These are phyloP conservation scores for Hyphopichia wangnamkhiaoensis DNA, from an alignment of 1,139 yeast species.

Conservation along the genomic window DNA sequence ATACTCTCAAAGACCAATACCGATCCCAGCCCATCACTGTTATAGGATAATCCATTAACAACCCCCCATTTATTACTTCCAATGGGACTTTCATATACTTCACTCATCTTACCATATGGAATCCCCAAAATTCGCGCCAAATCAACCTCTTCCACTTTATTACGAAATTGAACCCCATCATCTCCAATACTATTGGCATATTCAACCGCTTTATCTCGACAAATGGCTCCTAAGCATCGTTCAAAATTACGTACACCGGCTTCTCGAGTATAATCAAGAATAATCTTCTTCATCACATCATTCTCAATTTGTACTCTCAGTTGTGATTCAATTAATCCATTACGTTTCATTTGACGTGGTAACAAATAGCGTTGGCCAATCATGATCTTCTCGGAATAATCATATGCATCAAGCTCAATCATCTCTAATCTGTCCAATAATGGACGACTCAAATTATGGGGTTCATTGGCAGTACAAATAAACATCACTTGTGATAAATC, in stretches of 20 bases:
- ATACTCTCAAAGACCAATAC: slow-evolving; percentile 79
- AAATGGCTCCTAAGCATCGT: slow-evolving; percentile 68
- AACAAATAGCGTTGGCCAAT: slow-evolving; percentile 72
- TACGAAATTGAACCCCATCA: slow-evolving; percentile 26
- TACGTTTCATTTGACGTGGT: slow-evolving; percentile 75
- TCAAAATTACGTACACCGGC: slow-evolving; percentile 86
- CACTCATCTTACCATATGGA: slow-evolving; percentile 39
- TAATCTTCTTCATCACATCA: slow-evolving; percentile 59
- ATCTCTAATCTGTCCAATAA: slow-evolving; percentile 85
- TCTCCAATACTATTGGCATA: slow-evolving; percentile 44
- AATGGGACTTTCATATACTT: slow-evolving; percentile 30
- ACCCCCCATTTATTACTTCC: slow-evolving; percentile 57
- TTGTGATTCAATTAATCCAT: slow-evolving; percentile 57
- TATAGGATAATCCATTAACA: slow-evolving; percentile 89
- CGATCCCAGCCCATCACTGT: slow-evolving; percentile 87
- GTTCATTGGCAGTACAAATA: slow-evolving; percentile 89
- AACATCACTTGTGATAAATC: slow-evolving; percentile 84
- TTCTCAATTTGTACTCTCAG: slow-evolving; percentile 33
- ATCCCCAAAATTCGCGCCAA: slow-evolving; percentile 55
- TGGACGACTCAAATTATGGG: slow-evolving; percentile 74
- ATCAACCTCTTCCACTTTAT: slow-evolving; percentile 43
- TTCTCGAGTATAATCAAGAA: slow-evolving; percentile 76
- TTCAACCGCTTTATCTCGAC: slow-evolving; percentile 83
- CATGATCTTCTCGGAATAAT: slow-evolving; percentile 72
- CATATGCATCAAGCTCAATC: slow-evolving; percentile 79